A percentile compares a stretch with the other conserved stretches of the same genome.
These are phyloP conservation scores for Daldinia sp. DNA, from an alignment of 2,329 filamentous ascomycete genomes.

Conservation along the genomic window DNA sequence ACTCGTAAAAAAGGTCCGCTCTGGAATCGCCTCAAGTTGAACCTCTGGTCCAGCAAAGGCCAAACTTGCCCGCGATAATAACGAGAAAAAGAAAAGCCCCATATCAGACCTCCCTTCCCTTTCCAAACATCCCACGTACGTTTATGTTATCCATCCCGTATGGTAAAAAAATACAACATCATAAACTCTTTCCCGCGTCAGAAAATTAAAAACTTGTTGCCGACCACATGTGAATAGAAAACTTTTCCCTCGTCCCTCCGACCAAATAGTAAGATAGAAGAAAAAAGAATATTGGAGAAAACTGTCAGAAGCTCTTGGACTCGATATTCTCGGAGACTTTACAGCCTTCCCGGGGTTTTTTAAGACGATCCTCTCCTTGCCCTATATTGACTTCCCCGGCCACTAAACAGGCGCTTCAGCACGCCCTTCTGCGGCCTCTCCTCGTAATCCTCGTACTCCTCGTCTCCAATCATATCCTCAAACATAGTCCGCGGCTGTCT, in stretches of 20 bases:
- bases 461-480: conserved; percentile 6
- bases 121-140: background rate
- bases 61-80: conserved; percentile 15
- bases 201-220: background rate
- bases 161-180: background rate
- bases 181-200: background rate
- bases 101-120: background rate
- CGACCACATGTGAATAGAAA: background rate
- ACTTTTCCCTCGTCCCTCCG: background rate
- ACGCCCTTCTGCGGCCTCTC: conserved; percentile 11
- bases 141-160: background rate
- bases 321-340: conserved; percentile 19
- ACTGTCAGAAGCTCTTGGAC: background rate
- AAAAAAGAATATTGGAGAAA: conserved; percentile 3
- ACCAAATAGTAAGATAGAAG: conserved; percentile 6
- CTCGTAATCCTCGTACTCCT: background rate
- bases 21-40: background rate
- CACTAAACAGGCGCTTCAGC: conserved; percentile 46
- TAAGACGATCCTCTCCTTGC: conserved; percentile 29
- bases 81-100: background rate
- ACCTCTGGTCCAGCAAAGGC: conserved; percentile 25
- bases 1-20: conserved; percentile 19
- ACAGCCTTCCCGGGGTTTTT: conserved; percentile 1
- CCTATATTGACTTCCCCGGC: conserved; percentile 33
- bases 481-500: background rate